These are phyloP conservation scores for Jaminaea rosea DNA, from an alignment of 1,284 basidiomycete genomes.

Conservation along the genomic window DNA sequence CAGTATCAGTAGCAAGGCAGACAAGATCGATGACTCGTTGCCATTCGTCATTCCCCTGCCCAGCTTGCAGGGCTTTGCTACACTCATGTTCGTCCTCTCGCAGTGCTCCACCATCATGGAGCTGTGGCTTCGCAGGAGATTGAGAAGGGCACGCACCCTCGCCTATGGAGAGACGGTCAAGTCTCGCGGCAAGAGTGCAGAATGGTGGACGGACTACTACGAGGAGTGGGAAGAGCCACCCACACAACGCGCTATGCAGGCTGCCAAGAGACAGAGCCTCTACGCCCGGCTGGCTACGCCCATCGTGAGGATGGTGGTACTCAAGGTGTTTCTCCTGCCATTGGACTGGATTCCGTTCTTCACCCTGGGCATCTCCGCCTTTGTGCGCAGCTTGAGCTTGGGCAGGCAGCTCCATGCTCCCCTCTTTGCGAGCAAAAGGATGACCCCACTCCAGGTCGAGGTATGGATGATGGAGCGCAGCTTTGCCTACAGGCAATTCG, in stretches of 20 bases:
- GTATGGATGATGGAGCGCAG: constrained; percentile 42
- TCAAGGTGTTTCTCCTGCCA: constrained; percentile 31
- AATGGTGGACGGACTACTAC: constrained; percentile 43
- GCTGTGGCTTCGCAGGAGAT: constrained; percentile 31
- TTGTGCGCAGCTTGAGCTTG: constrained; percentile 24
- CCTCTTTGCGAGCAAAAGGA: constrained; percentile 39
- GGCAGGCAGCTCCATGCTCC: constrained; percentile 20
- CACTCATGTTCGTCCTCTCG: constrained; percentile 36
- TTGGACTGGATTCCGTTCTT: constrained; percentile 40
- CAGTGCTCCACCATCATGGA: constrained; percentile 41
- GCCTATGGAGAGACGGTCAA: constrained; percentile 38
- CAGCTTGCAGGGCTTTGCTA: constrained; percentile 31
- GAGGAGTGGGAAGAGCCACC: constrained; percentile 43
- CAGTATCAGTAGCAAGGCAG: constrained; percentile 16
- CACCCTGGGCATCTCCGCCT: constrained; percentile 24
- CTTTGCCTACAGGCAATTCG: constrained; percentile 32
- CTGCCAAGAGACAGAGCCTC: constrained; percentile 27
- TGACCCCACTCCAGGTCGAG: constrained; percentile 36
- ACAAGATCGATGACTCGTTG: constrained; percentile 12
- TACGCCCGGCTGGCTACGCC: constrained; percentile 29
- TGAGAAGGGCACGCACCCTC: constrained; percentile 23
- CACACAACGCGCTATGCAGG: constrained; percentile 24
- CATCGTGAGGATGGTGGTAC: constrained; percentile 21
- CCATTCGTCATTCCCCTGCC: constrained; percentile 24
- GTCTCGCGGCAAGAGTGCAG: constrained; percentile 32